Evolutionary conservation across 257 asterid species (phyloP), one percentile per base, ranked within the genome.

Genomic region (Eucommia ulmoides): DNA sequence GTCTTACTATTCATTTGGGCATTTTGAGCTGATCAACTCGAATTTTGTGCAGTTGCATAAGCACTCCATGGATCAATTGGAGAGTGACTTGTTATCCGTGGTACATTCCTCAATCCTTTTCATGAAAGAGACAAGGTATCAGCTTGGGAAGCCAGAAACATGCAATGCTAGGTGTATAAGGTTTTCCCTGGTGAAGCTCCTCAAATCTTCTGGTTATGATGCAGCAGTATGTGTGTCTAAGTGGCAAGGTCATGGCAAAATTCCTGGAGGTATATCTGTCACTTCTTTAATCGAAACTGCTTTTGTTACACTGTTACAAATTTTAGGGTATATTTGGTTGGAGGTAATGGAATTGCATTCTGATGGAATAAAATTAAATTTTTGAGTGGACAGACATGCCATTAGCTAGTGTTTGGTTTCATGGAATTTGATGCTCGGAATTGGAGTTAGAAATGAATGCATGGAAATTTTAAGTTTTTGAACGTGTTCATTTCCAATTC

Each of bases 131-230:
- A 61, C 59, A 20, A 76, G 75, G 44, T 84, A 80, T 63, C 66
- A 54, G 22, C 56, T 52, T 62, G 72, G 66, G 18, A 69, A 63
- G 64, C 64, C 79, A 20, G 76, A 74, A 49, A 68, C 42, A 1
- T 83, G 94, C 79, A 83, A 80, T 69, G 79, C 79, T 45, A 77
- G 79, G 72, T 83, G 94, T 73, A 69, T 83, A 63, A 74, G 81
- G 51, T 75, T 64, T 54, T 62, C 75, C 55, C 71, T 83, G 29
- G 83, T 80, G 21, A 78, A 80, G 67, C 88, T 65, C 53, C 73
- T 83, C 21, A 67, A 79, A 71, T 63, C 65, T 54, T 68, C 84
- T 58, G 88, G 94, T 16, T 83, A 70, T 55, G 92, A 83, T 75
- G 84, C 94, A 17, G 88, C 81, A 24, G 77, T 83, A 42, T 80